Base-by-base conservation (phyloP, 1,139 yeast species). In the Yamadazyma atlantica region DNA sequence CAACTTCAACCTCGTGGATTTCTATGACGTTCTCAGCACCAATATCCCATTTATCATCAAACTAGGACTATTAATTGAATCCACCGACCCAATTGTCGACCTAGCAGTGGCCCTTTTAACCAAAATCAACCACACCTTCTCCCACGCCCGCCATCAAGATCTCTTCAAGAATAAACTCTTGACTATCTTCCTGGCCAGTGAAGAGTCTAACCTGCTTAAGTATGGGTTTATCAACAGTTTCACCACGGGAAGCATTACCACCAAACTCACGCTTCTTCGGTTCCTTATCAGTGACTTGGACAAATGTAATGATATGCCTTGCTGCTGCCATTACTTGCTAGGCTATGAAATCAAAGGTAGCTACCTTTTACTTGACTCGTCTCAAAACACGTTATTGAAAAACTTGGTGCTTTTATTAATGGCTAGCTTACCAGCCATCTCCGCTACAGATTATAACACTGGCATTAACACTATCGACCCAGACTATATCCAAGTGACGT, bases 191-290 rank as follows among this genome's bases (percentile, higher is more conserved):
- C 83, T 82, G 51, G 82, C 87, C 12, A 78, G 85, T 23, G 87
- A 85, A 49, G 96, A 89, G 49, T 70, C 81, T 0, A 59, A 64
- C 4, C 75, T 89, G 44, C 85, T 92, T 32, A 79, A 85, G 45
- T 78, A 75, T 49, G 81, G 89, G 0, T 80, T 89, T 43, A 80
- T 87, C 34, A 77, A 78, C 36, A 95, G 87, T 52, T 62, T 90
- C 32, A 84, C 78, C 66, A 38, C 66, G 62, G 54, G 60, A 36
- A 51, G 55, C 16, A 58, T 83, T 18, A 64, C 61, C 11, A 52
- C 80, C n/a, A 87, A 86, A 49, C 56, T 75, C 23, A 70, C 73
- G 17, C 61, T 88, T 7, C 60, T 90, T 37, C 67, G 77, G 29
- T 85, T 85, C 49, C 54, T 90, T 36, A 65, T 69, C 29, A 56